Base-by-base conservation (phyloP, 2,329 filamentous ascomycete species). In the Catunica adiposa region DNA sequence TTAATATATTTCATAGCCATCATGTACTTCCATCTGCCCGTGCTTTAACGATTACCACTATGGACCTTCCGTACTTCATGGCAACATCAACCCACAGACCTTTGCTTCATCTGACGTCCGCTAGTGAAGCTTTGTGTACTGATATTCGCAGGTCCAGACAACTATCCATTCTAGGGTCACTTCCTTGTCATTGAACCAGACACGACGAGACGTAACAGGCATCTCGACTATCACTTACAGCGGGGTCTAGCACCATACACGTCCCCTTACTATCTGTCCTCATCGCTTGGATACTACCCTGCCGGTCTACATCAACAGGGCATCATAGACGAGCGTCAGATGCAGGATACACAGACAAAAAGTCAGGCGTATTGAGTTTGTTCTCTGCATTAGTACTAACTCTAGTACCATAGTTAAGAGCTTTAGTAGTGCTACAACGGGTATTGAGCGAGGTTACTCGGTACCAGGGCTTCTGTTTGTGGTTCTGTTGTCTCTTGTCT, bases 401-500 rank as follows among this genome's bases (percentile, higher is more conserved):
- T 5, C 5, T 34, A 5, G 11, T 11, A 34, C 29, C 29, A 11
- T 34, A 5, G 29, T 34, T 34, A 34, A 34, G 29, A 34, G 11
- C 38, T 42, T 42, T 20, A n/a, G 38, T 42, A 42, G 38, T n/a
- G 38, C 14, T 20, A 42, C 38, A 6, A 42, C 14, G 17, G 38
- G 44, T 44, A 44, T 44, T n/a, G 15, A 44, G 37, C 14, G 17
- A 48, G 44, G 22, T 11, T 15, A 8, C 22, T 20, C 17, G 22
- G 44, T n/a, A 48, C 5, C 11, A 26, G 20, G 4, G 4, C 44
- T 48, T 48, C 44, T 48, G 44, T 48, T 48, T 48, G 20, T 23
- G 44, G 44, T 48, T 48, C 44, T 48, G 44, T 48, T 48, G 44
- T 48, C 44, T 48, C 44, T 48, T 48, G 44, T 48, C 44, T 48